Evolutionary conservation across 148 eudicot species (phyloP), one percentile per base, ranked within the genome.

Genomic region (Pouteria glomerata): DNA sequence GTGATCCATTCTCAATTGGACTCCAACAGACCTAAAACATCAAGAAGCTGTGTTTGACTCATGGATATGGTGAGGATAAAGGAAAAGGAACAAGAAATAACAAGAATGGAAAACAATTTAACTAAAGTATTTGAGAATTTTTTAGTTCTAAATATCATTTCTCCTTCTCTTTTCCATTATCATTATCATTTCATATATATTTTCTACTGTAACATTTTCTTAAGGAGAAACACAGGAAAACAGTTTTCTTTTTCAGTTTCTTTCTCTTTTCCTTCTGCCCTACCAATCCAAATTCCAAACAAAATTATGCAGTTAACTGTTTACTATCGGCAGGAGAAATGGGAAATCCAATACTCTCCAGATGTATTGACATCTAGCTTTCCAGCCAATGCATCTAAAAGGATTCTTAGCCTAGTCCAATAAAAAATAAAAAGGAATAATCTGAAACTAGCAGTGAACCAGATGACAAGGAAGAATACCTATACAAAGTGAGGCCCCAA

Each of bases 401-500:
- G 16, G 35, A 55, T 56, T 56, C 29, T 21, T 30, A 15, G 24
- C 63, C 6, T 23, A 53, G 21, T 21, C 58, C 60, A 63, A 53
- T 64, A 6, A 50, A 15, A 39, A 14, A 39, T 45, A 52, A 31
- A 30, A n/a, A n/a, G n/a, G n/a, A n/a, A n/a, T 34, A 50, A 41
- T 14, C 66, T 2, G 63, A 75, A 19, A 68, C 21, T n/a, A 47
- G 29, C 31, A 57, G 26, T 11, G 24, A 60, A n/a, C n/a, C n/a
- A n/a, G n/a, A n/a, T n/a, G 50, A 26, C 64, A 76, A 56, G 72
- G 33, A 73, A 44, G 39, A 69, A 73, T 82, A 95, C 99, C 93
- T 79, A 95, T 86, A 79, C 99, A 95, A 70, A 95, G 82, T 48
- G 81, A 75, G 52, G 99, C 99, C 76, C 99, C 99, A 82, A 95